These are phyloP conservation scores for Cercospora janseana DNA, from an alignment of 2,329 filamentous ascomycete species.

Conservation along the genomic window DNA sequence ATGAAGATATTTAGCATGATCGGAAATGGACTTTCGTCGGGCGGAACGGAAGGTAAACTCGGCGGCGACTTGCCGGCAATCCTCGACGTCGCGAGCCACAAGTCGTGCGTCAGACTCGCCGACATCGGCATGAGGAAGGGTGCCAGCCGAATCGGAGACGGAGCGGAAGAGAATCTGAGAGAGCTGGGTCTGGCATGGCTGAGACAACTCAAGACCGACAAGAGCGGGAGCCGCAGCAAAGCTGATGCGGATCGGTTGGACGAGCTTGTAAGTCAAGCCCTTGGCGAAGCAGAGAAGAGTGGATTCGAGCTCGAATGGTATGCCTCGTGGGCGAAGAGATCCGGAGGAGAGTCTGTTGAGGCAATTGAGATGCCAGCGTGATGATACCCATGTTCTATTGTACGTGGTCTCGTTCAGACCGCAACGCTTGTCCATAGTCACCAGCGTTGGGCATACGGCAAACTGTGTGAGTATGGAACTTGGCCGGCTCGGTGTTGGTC, in stretches of 20 bases:
- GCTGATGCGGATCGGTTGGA: constrained; percentile 9
- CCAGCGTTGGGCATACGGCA: constrained; percentile 70
- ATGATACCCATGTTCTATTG: not conserved
- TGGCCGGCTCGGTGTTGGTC: constrained; percentile 68
- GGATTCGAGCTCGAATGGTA: constrained; percentile 18
- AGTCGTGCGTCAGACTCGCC: constrained; percentile 7
- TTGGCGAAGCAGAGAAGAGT: constrained; percentile 9
- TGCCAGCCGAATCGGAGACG: constrained; percentile 10
- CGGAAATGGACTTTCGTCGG: constrained; percentile 9
- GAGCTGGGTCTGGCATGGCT: constrained; percentile 16
- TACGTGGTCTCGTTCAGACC: constrained; percentile 23
- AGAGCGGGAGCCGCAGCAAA: constrained; percentile 1
- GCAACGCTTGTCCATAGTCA: constrained; percentile 64
- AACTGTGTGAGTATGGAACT: constrained; percentile 77
- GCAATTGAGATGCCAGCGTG: constrained; percentile 9
- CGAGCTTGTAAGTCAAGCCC: constrained; percentile 7
- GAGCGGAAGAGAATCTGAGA: constrained; percentile 1
- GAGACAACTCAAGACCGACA: constrained; percentile 10
- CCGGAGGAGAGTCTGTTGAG: constrained; percentile 3
- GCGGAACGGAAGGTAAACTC: constrained; percentile 13
- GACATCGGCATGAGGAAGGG: constrained; percentile 12
- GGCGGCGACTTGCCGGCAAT: constrained; percentile 14
- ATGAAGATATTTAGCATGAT: constrained; percentile 14
- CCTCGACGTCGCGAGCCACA: constrained; percentile 13
- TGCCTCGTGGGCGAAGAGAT: constrained; percentile 14